Percentiles rank a stretch among this genome's conserved stretches.
phyloP scores from a whole-genome alignment of 352 stramenopile genomes.

The Globisporangium abappressorium region DNA sequence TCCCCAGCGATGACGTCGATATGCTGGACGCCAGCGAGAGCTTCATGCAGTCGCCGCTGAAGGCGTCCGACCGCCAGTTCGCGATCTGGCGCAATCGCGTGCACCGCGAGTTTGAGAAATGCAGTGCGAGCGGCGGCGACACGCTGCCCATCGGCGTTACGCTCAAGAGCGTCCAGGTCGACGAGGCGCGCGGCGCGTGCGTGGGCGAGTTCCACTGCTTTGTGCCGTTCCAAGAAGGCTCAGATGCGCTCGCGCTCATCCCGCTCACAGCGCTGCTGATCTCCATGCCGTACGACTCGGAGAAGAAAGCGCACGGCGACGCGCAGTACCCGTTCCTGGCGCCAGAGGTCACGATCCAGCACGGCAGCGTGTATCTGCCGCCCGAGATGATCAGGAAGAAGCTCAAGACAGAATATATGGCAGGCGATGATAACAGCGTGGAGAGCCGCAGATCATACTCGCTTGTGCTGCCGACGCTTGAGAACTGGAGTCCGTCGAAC shows the following conservation, averaged over 20 bases:
- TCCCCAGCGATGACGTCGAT: constrained; percentile 16
- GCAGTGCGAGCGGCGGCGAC: constrained; percentile 16
- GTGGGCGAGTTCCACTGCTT: constrained; percentile 69
- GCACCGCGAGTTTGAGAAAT: constrained; percentile 75
- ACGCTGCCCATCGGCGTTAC: constrained; percentile 40
- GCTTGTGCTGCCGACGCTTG: constrained; percentile 50
- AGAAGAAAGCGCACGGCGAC: constrained; percentile 23
- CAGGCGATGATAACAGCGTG: too few species aligned
- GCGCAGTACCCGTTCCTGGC: constrained; percentile 62
- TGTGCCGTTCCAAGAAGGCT: constrained; percentile 71
- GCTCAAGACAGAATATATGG: background rate
- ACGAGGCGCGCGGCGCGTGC: constrained; percentile 43
- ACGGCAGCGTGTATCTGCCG: constrained; percentile 51
- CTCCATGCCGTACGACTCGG: constrained; percentile 50
- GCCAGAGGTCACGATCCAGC: constrained; percentile 42
- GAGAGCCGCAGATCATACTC: constrained; percentile 16
- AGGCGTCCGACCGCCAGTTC: constrained; percentile 44
- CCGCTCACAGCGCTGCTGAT: constrained; percentile 56
- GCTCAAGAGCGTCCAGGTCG: constrained; percentile 43
- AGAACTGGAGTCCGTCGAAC: constrained; percentile 73
- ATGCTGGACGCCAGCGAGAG: constrained; percentile 15
- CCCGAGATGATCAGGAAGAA: constrained; percentile 36
- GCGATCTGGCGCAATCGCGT: constrained; percentile 73
- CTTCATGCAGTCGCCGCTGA: background rate
- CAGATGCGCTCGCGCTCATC: constrained; percentile 58